A percentile compares a stretch with the other conserved stretches of the same genome.
Evolutionary conservation across 768 basidiomycete species (phyloP).

Genomic region (Termitomyces sp.): DNA sequence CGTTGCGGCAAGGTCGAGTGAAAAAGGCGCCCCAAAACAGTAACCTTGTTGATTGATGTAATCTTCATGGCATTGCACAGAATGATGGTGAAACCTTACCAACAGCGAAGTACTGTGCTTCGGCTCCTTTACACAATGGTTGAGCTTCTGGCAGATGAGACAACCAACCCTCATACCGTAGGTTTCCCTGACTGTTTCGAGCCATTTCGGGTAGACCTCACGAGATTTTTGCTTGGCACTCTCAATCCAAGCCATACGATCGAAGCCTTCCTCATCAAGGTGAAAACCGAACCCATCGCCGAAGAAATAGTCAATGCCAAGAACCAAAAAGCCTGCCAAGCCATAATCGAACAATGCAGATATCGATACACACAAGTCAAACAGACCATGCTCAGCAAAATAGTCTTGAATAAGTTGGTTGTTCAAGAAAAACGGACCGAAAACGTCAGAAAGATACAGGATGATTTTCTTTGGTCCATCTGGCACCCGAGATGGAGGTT

Average conservation of each 20-base stretch:
- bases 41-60: slow-evolving; percentile 34
- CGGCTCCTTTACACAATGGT: slow-evolving; percentile 11
- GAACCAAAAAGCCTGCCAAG: slow-evolving; percentile 45
- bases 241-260: slow-evolving; percentile 36
- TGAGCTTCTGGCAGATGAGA: background rate
- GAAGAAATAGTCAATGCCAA: slow-evolving; percentile 61
- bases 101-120: slow-evolving; percentile 37
- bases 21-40: slow-evolving; percentile 53
- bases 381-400: slow-evolving; percentile 51
- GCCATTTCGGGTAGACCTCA: slow-evolving; percentile 42
- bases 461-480: slow-evolving; percentile 36
- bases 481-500: slow-evolving; percentile 24
- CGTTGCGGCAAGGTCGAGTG: slow-evolving; percentile 37
- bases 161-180: slow-evolving; percentile 30
- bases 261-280: slow-evolving; percentile 28
- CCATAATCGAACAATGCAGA: background rate
- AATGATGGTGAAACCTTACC: slow-evolving; percentile 25
- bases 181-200: slow-evolving; percentile 39
- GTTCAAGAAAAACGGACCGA: slow-evolving; percentile 53
- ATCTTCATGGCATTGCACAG: background rate
- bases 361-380: background rate
- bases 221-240: slow-evolving; percentile 28
- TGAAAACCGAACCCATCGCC: slow-evolving; percentile 46
- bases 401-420: slow-evolving; percentile 59
- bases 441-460: slow-evolving; percentile 55